Conservation (phyloP, 306 rosid species). For the Hippophae gyantsensis region DNA sequence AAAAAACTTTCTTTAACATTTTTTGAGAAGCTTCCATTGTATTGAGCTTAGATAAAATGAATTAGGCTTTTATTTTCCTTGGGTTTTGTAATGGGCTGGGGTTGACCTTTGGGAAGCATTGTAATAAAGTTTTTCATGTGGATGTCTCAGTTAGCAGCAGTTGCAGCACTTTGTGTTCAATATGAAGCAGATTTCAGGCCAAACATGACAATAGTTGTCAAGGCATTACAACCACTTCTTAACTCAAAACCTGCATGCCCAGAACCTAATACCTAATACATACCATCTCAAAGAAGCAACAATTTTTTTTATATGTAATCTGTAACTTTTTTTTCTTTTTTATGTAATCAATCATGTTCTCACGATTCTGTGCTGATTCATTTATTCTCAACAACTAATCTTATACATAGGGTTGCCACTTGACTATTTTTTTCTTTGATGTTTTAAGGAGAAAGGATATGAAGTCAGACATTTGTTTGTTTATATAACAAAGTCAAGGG, state of each 20-base stretch:
- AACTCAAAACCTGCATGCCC: conserved; percentile 78
- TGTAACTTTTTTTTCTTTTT: conserved; percentile 1
- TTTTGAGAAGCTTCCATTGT: no score
- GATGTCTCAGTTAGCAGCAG: conserved; percentile 79
- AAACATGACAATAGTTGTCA: conserved; percentile 94
- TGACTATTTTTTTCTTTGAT: no score
- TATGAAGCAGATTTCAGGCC: conserved; percentile 98
- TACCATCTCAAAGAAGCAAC: not conserved
- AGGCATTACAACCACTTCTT: conserved; percentile 93
- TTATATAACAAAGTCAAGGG: no score
- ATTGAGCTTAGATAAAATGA: no score
- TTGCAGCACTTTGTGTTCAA: conserved; percentile 95
- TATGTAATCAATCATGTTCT: not conserved
- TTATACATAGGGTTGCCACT: not conserved
- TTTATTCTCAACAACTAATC: not conserved
- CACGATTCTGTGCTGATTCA: not conserved
- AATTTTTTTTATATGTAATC: not conserved
- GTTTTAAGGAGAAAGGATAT: no score
- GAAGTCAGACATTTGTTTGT: no score
- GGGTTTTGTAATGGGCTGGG: not conserved
- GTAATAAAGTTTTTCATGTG: not conserved
- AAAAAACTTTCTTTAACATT: no score
- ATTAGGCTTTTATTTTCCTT: no score
- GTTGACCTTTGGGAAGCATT: not conserved
- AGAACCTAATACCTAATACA: conserved; percentile 34